Evolutionary conservation across 2,329 filamentous ascomycete genomes (phyloP).

Genomic region (Diplocarpon rosae): DNA sequence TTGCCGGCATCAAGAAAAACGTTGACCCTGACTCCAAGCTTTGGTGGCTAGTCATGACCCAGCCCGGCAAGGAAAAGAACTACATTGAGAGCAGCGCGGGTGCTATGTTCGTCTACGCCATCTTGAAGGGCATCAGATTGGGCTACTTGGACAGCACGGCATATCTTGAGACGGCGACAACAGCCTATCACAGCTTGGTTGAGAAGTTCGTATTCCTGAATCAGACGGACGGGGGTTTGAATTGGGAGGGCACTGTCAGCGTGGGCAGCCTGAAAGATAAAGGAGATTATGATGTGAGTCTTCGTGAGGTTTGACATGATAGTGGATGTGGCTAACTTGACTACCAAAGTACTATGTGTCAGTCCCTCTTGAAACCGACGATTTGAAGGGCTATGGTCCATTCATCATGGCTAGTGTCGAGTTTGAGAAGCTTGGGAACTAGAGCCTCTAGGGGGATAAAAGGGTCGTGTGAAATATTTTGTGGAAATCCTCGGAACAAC

Average conservation of each 20-base stretch:
- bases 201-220: conserved; percentile 11
- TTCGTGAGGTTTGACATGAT: too few relatives aligned
- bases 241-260: conserved; percentile 19
- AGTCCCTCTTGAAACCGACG: conserved; percentile 13
- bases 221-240: conserved; percentile 10
- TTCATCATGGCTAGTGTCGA: conserved; percentile 20
- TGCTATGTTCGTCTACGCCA: conserved; percentile 30
- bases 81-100: conserved; percentile 30
- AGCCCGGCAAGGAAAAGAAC: conserved; percentile 24
- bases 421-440: conserved; percentile 9
- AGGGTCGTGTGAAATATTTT: too few relatives aligned
- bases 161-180: conserved; percentile 12
- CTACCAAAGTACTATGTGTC: conserved; percentile 17
- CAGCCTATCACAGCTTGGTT: conserved; percentile 15
- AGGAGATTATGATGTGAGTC: conserved; percentile 17
- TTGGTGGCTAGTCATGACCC: conserved; percentile 31
- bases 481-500: too few relatives aligned
- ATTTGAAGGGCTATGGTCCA: conserved; percentile 20
- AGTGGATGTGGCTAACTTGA: background rate
- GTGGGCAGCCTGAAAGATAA: conserved; percentile 17
- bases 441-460: too few relatives aligned
- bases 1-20: conserved; percentile 10
- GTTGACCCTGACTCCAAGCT: conserved; percentile 22
- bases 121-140: conserved; percentile 29
- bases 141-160: conserved; percentile 24